These are phyloP conservation scores for Rhynchosporium graminicola DNA, from an alignment of 2,329 filamentous ascomycete genomes.

Conservation along the genomic window DNA sequence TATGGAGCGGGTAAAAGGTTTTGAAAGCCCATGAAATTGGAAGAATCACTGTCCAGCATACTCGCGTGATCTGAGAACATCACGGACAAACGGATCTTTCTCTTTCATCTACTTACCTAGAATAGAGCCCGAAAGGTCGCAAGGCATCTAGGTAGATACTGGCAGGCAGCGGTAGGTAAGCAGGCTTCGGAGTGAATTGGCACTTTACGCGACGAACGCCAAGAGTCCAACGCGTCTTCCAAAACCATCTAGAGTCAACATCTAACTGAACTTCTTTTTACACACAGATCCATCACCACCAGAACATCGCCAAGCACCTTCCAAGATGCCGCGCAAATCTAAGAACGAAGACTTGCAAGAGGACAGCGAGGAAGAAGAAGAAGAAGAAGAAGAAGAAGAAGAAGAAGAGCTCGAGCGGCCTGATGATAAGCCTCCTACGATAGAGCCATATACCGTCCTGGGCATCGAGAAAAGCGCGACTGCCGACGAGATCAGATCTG, in stretches of 20 bases:
- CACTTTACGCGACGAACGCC: slow-evolving; percentile 24
- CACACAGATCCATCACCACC: slow-evolving; percentile 3
- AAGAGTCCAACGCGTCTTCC: slow-evolving; percentile 20
- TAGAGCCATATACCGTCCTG: slow-evolving; percentile 81
- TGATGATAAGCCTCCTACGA: slow-evolving; percentile 39
- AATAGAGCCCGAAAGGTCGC: too few relatives aligned
- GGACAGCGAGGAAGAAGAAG: slow-evolving; percentile 30
- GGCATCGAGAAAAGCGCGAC: slow-evolving; percentile 70
- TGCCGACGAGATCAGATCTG: slow-evolving; percentile 78
- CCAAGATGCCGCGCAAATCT: slow-evolving; percentile 29
- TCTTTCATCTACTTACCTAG: too few relatives aligned
- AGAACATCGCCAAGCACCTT: slow-evolving; percentile 8
- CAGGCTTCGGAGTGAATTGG: not conserved
- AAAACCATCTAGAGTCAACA: slow-evolving; percentile 20
- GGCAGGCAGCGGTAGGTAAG: not conserved
- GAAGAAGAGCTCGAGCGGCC: slow-evolving; percentile 2
- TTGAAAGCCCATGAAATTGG: too few relatives aligned
- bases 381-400: slow-evolving; percentile 17
- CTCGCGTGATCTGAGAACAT: too few relatives aligned
- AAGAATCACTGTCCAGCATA: too few relatives aligned
- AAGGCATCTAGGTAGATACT: too few relatives aligned
- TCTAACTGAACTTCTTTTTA: not conserved
- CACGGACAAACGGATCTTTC: too few relatives aligned
- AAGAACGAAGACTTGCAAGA: slow-evolving; percentile 29
- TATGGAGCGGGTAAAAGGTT: too few relatives aligned